These are phyloP conservation scores for Rhizopogon rudus DNA, from an alignment of 768 basidiomycete species.

Conservation along the genomic window DNA sequence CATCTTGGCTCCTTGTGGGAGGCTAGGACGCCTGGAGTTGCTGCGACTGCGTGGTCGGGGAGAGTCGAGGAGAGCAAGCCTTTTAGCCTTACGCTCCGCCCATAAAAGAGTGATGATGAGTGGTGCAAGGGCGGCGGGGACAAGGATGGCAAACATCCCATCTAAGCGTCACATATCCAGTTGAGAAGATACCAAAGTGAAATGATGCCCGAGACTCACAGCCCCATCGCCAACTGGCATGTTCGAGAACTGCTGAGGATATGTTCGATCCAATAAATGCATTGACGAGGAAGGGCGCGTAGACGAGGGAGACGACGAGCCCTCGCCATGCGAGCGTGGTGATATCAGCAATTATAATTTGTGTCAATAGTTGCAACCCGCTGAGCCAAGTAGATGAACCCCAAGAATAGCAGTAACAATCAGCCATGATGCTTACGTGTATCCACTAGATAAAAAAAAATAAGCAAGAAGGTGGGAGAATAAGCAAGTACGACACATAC, in stretches of 20 bases:
- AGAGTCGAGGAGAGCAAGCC: slow-evolving; percentile 25
- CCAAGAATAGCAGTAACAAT: background rate
- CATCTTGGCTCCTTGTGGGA: background rate
- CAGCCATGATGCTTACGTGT: slow-evolving; percentile 38
- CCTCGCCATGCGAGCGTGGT: slow-evolving; percentile 56
- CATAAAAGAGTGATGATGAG: slow-evolving; percentile 51
- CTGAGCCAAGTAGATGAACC: slow-evolving; percentile 18
- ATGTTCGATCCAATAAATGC: slow-evolving; percentile 64
- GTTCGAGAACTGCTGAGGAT: slow-evolving; percentile 36
- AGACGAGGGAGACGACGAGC: slow-evolving; percentile 40
- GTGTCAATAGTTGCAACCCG: slow-evolving; percentile 59
- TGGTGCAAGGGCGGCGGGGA: slow-evolving; percentile 45
- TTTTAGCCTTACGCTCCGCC: slow-evolving; percentile 46
- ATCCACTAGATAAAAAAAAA: slow-evolving; percentile 39
- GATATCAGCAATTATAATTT: slow-evolving; percentile 60
- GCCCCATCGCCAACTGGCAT: slow-evolving; percentile 65
- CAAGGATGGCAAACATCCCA: slow-evolving; percentile 54
- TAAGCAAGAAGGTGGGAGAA: slow-evolving; percentile 14
- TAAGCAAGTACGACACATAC: slow-evolving; percentile 25
- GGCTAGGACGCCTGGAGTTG: background rate
- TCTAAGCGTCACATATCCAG: slow-evolving; percentile 25
- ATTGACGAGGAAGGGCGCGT: slow-evolving; percentile 55
- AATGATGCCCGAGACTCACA: slow-evolving; percentile 35
- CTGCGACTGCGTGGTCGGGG: background rate
- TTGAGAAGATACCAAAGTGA: background rate